Percentiles rank a stretch among this genome's conserved stretches.
Conservation (phyloP, 345 rosid genomes). For the Eucalyptus rudis region DNA sequence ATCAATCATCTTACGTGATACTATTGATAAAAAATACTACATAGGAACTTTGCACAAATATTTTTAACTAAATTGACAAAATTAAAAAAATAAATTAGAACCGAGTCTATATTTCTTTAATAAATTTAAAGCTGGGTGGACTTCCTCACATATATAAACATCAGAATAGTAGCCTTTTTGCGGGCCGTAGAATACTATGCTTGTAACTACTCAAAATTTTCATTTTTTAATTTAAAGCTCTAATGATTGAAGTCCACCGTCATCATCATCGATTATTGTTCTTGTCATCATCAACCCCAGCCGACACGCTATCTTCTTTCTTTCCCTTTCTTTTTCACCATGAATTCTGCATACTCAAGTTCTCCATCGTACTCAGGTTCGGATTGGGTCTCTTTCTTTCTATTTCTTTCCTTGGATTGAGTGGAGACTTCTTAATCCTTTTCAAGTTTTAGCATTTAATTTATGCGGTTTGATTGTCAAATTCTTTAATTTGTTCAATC, state of each 20-base stretch:
- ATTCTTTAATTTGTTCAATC: no score
- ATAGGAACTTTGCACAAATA: not conserved
- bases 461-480: no score
- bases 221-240: not conserved
- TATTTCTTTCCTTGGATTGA: not conserved
- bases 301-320: not conserved
- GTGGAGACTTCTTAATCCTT: not conserved
- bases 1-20: rapidly evolving
- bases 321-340: not conserved
- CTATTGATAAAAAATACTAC: rapidly evolving
- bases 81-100: not conserved
- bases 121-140: not conserved
- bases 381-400: not conserved
- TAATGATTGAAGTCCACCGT: not conserved
- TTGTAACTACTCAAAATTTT: not conserved
- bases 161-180: not conserved
- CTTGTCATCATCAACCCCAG: not conserved
- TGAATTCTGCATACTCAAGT: not conserved
- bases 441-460: not conserved
- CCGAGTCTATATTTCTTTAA: not conserved
- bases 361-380: not conserved
- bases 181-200: not conserved
- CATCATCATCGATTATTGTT: not conserved
- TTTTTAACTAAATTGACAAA: not conserved
- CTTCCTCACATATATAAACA: not conserved